Conservation (phyloP, 345 rosid genomes). For the Syzygium grande region DNA sequence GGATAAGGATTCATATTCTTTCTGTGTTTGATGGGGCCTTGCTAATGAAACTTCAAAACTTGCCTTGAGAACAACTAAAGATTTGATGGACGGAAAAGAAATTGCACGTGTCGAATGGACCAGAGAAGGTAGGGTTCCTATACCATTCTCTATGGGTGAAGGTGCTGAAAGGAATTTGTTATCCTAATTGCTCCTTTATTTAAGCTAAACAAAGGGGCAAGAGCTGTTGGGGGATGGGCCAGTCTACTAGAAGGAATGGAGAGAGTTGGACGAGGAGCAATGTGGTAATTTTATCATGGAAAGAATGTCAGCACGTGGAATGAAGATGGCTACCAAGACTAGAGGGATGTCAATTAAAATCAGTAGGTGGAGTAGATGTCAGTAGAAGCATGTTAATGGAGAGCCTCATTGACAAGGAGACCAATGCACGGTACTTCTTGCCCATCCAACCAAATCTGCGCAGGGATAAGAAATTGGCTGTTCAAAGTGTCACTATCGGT, state of each 20-base stretch:
- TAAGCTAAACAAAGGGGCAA: neutral
- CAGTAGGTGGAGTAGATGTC: neutral
- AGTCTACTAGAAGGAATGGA: neutral
- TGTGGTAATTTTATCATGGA: neutral
- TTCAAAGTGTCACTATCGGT: neutral
- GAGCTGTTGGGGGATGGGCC: neutral
- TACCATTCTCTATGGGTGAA: neutral
- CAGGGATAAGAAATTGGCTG: neutral
- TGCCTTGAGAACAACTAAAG: neutral
- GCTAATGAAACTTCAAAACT: no score
- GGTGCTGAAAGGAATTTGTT: neutral
- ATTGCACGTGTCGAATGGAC: no score
- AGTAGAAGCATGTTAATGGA: neutral
- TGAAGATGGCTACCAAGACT: neutral
- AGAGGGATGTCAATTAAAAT: neutral
- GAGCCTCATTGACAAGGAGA: neutral
- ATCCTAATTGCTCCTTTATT: neutral
- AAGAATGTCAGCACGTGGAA: neutral
- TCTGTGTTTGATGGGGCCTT: no score
- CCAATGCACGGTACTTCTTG: neutral
- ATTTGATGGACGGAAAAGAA: neutral
- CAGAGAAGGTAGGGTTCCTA: no score
- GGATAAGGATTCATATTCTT: no score
- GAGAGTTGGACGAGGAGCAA: neutral
- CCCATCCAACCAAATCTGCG: neutral